Evolutionary conservation across 2,329 filamentous ascomycete genomes (phyloP).

Genomic region (Hypoxylon sp.): DNA sequence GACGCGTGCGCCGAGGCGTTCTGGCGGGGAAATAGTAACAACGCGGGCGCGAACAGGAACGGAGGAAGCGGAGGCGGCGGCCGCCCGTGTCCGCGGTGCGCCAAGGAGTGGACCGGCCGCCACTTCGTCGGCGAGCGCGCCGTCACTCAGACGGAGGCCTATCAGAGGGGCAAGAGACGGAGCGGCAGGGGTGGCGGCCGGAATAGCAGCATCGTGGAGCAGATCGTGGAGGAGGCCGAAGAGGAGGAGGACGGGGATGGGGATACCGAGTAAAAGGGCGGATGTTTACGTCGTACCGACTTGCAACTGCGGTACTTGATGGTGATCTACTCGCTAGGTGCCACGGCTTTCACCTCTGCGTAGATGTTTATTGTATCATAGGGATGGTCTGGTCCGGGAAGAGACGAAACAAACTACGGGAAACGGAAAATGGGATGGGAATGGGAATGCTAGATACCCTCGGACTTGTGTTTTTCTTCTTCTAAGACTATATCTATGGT

Average conservation of each 20-base stretch:
- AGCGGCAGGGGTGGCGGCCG: constrained; percentile 45
- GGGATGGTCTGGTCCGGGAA: neutral
- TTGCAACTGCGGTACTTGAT: neutral
- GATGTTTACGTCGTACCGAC: neutral
- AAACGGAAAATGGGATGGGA: constrained; percentile 1
- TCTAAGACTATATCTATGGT: neutral
- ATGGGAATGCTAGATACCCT: constrained; percentile 30
- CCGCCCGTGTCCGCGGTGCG: constrained; percentile 66
- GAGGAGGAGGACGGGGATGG: constrained; percentile 38
- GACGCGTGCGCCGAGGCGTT: constrained; percentile 77
- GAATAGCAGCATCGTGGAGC: constrained; percentile 48
- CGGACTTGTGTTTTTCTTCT: neutral
- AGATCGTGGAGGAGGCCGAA: constrained; percentile 44
- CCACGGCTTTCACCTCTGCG: neutral
- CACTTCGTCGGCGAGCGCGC: constrained; percentile 65
- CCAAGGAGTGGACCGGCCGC: constrained; percentile 57
- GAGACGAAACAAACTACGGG: neutral
- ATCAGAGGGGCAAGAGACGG: constrained; percentile 53
- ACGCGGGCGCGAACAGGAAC: neutral
- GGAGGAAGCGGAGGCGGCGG: neutral
- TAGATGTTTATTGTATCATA: neutral
- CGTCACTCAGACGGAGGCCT: constrained; percentile 61
- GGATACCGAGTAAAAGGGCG: neutral
- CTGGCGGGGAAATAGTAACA: constrained; percentile 59
- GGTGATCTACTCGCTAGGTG: neutral